Conservation (phyloP, 176 grass and related monocot genomes). For the Metroxylon sagu region DNA sequence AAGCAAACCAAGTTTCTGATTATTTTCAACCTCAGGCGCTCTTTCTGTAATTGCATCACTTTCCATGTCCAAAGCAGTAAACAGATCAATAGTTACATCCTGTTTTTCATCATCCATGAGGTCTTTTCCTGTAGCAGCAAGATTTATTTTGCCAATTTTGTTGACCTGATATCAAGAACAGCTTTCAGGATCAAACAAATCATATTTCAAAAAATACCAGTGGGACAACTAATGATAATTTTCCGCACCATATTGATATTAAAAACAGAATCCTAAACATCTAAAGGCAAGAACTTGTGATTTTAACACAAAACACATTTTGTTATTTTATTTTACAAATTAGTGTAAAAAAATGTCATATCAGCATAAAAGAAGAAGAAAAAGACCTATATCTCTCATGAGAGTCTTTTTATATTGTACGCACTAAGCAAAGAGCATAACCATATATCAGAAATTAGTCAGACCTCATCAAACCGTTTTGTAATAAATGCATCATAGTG, state of each 20-base stretch:
- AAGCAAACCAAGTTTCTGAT: conserved; percentile 98
- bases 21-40: conserved; percentile 70
- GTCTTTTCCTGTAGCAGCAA: conserved; percentile 95
- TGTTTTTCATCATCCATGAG: conserved; percentile 99
- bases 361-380: conserved; percentile 3
- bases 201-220: too few relatives aligned
- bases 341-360: conserved; percentile 1
- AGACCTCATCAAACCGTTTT: conserved; percentile 85
- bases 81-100: conserved; percentile 85
- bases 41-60: conserved; percentile 68
- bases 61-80: conserved; percentile 86
- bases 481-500: conserved; percentile 75
- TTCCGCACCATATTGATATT: too few relatives aligned
- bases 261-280: too few relatives aligned
- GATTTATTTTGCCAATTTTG: conserved; percentile 99
- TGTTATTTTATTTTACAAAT: background rate
- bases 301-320: background rate
- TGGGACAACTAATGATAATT: too few relatives aligned
- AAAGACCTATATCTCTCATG: too few relatives aligned
- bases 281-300: conserved; percentile 6
- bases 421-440: too few relatives aligned
- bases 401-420: too few relatives aligned
- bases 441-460: conserved; percentile 4
- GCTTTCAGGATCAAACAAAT: too few relatives aligned
- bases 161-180: conserved; percentile 46